phyloP scores from a whole-genome alignment of 2,329 filamentous ascomycete species.

The Coccinonectria pachysandricola region DNA sequence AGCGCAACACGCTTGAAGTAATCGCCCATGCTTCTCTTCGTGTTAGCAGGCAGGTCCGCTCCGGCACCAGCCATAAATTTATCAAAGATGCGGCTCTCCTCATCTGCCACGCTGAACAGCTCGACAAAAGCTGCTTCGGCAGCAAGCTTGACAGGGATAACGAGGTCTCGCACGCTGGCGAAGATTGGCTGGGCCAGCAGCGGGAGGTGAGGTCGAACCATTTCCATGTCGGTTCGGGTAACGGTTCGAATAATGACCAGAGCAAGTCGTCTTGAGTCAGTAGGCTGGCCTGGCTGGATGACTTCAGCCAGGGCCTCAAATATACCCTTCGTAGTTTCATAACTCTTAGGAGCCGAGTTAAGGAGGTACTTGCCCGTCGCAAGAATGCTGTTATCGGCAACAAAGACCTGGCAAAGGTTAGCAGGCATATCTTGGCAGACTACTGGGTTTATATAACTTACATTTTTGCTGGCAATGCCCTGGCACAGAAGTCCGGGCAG shows the following conservation, averaged over 20 bases:
- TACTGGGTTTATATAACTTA: no score
- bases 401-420: conserved; percentile 48
- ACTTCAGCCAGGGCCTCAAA: conserved; percentile 67
- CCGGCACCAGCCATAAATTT: conserved; percentile 70
- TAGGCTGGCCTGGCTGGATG: conserved; percentile 66
- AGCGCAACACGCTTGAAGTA: conserved; percentile 93
- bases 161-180: conserved; percentile 74
- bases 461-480: conserved; percentile 67
- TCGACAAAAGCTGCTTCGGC: conserved; percentile 91
- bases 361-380: conserved; percentile 88
- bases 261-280: conserved; percentile 75
- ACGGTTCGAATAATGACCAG: conserved; percentile 84
- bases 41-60: conserved; percentile 55
- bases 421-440: no score
- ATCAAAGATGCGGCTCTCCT: conserved; percentile 78
- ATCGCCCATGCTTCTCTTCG: conserved; percentile 85
- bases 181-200: conserved; percentile 79
- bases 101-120: conserved; percentile 81
- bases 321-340: conserved; percentile 67
- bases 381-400: conserved; percentile 79
- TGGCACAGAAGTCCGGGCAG: conserved; percentile 67
- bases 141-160: conserved; percentile 91
- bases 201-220: conserved; percentile 71
- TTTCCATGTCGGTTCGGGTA: conserved; percentile 65
- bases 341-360: conserved; percentile 54